Conservation (phyloP, 2,329 filamentous ascomycete genomes). For the Sphaerulina musiva region DNA sequence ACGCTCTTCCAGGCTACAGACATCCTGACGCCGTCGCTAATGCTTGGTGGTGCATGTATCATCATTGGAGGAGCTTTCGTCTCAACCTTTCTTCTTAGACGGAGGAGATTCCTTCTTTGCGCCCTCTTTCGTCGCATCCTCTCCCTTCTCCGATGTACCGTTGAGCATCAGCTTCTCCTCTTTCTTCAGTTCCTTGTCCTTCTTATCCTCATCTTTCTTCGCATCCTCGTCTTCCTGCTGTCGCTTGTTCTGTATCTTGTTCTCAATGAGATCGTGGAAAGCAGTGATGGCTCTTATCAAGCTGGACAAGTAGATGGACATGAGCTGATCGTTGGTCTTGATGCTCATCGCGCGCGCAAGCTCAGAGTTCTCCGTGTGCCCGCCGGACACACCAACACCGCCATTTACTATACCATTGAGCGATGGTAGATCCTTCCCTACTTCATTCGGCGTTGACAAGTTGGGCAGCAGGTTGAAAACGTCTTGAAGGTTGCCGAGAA, state of each 20-base stretch:
- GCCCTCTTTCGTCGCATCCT: constrained; percentile 45
- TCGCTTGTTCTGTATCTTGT: constrained; percentile 98
- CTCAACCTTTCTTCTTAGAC: constrained; percentile 50
- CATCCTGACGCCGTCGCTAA: constrained; percentile 22
- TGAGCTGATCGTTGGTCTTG: constrained; percentile 98
- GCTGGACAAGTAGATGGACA: constrained; percentile 96
- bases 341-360: constrained; percentile 94
- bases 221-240: constrained; percentile 91
- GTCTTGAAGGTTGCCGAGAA: constrained; percentile 96
- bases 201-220: constrained; percentile 60
- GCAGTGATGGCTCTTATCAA: constrained; percentile 96
- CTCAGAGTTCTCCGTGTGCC: constrained; percentile 63
- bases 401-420: constrained; percentile 47
- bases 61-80: constrained; percentile 2
- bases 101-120: constrained; percentile 48
- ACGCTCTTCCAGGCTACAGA: constrained; percentile 9
- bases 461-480: constrained; percentile 98
- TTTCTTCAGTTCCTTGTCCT: constrained; percentile 49
- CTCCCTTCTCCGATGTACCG: constrained; percentile 45
- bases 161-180: constrained; percentile 60
- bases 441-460: constrained; percentile 71
- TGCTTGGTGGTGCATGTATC: constrained; percentile 5
- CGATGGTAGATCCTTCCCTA: constrained; percentile 56
- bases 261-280: constrained; percentile 98
- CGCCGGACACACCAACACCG: constrained; percentile 48